Percentiles rank a stretch among this genome's conserved stretches.
Conservation (phyloP, 768 basidiomycete genomes). For the Boletellus sp. region DNA sequence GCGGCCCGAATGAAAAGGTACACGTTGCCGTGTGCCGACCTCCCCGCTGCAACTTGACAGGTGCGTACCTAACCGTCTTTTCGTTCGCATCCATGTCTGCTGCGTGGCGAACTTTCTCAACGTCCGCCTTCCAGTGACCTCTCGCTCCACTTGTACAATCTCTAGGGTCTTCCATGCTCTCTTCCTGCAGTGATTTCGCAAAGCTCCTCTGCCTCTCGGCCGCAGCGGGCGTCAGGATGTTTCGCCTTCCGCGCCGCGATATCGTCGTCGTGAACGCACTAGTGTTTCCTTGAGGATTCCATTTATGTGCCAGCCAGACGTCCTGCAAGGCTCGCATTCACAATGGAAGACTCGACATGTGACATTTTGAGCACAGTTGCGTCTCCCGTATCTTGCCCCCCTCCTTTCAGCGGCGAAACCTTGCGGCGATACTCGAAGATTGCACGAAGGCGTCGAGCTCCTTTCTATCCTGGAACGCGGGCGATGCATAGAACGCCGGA, state of each 20-base stretch:
- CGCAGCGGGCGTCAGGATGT: slow-evolving; percentile 19
- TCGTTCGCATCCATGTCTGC: slow-evolving; percentile 24
- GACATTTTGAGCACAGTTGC: slow-evolving; percentile 66
- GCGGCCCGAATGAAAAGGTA: slow-evolving; percentile 19
- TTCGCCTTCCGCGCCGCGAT: slow-evolving; percentile 32
- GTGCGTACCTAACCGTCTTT: slow-evolving; percentile 5
- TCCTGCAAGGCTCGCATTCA: background rate
- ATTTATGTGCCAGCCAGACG: slow-evolving; percentile 25
- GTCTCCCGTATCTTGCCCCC: slow-evolving; percentile 49
- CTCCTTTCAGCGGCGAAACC: slow-evolving; percentile 43
- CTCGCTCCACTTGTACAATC: slow-evolving; percentile 43
- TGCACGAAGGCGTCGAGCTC: slow-evolving; percentile 38
- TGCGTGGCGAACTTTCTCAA: slow-evolving; percentile 46
- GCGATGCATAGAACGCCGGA: slow-evolving; percentile 56
- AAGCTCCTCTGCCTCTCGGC: slow-evolving; percentile 65
- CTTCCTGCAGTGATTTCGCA: slow-evolving; percentile 48
- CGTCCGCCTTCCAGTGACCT: slow-evolving; percentile 37
- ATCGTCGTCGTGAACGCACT: slow-evolving; percentile 56
- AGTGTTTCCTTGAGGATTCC: slow-evolving; percentile 52
- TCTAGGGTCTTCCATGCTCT: slow-evolving; percentile 46
- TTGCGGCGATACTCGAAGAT: slow-evolving; percentile 45
- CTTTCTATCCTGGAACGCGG: slow-evolving; percentile 28
- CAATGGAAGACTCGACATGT: slow-evolving; percentile 35
- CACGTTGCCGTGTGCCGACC: slow-evolving; percentile 15
- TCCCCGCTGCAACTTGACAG: slow-evolving; percentile 11